Evolutionary conservation across 2,329 filamentous ascomycete species (phyloP), one percentile per base, ranked within the genome.

Genomic region (Verticillium longisporum): DNA sequence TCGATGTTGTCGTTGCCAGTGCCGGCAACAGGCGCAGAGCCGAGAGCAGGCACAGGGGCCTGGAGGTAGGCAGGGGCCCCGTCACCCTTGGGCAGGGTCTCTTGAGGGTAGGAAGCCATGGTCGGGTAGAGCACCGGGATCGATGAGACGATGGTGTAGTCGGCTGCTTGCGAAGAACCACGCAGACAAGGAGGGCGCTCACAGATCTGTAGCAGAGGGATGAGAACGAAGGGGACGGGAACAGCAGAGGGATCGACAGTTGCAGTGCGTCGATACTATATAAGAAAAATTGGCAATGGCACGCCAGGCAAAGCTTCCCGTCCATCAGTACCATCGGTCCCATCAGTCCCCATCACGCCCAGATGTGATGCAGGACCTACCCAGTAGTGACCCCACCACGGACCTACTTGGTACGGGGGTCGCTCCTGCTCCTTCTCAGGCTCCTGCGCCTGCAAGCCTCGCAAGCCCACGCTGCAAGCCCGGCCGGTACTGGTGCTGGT

Each of bases 1-100:
- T 64, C 63, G 56, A 57, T 56, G n/a, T 11, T 7, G 45, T 50
- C 45, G 45, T 26, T 50, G 45, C 18, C 45, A 18, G 45, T 18
- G 55, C 45, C 45, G 45, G n/a, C 45, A 33, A 32, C 32, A 31
- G 9, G 18, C 33, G 55, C 26, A 33, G 14, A n/a, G 55, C 31
- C 32, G 15, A 56, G 13, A 32, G 32, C 10, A 15, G 34, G 55
- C n/a, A 56, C 32, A 21, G 55, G n/a, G 34, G 7, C 32, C 2
- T 56, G 10, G 26, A 33, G 54, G 54, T 55, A 55, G 13, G 32
- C 6, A 26, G 54, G 54, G 26, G 45, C 15, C n/a, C 45, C 45
- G 7, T 11, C 9, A 10, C 45, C 45, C n/a, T 21, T 50, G 45
- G 45, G 45, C 45, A 50, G 45, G 45, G 7, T 26, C 18, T 50